Percentiles rank a stretch among this genome's conserved stretches.
These are phyloP conservation scores for Fraxinus anomala DNA, from an alignment of 257 asterid species.

Conservation along the genomic window DNA sequence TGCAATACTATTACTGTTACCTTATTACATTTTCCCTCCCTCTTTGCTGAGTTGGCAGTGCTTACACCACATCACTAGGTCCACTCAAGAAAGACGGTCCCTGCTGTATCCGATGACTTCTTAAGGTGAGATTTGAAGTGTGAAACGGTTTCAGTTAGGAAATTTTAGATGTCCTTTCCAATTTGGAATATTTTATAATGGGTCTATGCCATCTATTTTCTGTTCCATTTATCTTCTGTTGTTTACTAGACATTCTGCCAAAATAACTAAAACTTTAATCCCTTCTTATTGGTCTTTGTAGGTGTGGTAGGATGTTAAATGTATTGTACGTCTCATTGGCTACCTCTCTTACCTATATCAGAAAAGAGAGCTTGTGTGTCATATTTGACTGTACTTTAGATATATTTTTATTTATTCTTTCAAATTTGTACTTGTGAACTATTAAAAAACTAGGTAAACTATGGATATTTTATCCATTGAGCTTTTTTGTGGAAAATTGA, in stretches of 20 bases:
- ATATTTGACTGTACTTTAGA: not conserved
- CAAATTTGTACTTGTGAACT: not conserved
- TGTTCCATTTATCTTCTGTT: not conserved
- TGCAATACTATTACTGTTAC: not conserved
- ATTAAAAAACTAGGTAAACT: not conserved
- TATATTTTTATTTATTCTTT: too few species aligned
- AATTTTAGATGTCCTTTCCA: not conserved
- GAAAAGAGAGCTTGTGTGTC: not conserved
- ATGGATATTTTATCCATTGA: not conserved
- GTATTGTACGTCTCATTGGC: not conserved
- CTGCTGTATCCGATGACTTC: not conserved
- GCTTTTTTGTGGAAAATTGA: not conserved
- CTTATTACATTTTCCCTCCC: not conserved
- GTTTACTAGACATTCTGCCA: not conserved
- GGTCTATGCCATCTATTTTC: not conserved
- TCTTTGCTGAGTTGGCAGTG: slow-evolving; percentile 1
- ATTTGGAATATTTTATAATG: not conserved
- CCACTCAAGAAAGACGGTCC: not conserved
- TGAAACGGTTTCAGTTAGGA: not conserved
- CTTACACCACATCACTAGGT: not conserved
- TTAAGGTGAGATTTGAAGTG: not conserved
- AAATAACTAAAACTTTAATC: not conserved
- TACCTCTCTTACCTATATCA: not conserved
- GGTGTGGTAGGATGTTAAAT: not conserved
- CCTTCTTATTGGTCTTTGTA: not conserved